These are phyloP conservation scores for Nemophila menziesii DNA, from an alignment of 257 asterid genomes.

Conservation along the genomic window DNA sequence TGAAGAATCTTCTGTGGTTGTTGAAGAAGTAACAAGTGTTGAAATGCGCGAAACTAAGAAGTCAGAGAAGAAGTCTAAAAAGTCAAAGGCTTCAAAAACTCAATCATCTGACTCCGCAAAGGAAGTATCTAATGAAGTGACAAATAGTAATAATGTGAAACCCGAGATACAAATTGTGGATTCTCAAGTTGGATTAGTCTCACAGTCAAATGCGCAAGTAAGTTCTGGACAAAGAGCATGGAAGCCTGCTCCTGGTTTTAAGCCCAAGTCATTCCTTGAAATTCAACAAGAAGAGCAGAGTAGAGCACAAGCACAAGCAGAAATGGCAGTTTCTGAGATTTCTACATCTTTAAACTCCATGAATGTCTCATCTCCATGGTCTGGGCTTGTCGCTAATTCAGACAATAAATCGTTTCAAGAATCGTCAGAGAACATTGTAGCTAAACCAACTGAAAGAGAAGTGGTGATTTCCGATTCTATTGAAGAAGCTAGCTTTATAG, in stretches of 20 bases:
- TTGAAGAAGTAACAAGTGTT: conserved; percentile 35
- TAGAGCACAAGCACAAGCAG: conserved; percentile 53
- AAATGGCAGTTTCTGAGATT: conserved; percentile 39
- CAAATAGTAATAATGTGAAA: conserved; percentile 20
- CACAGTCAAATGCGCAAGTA: conserved; percentile 25
- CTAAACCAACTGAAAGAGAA: conserved; percentile 36
- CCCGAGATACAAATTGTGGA: conserved; percentile 22
- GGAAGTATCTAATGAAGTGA: conserved; percentile 35
- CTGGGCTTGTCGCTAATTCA: conserved; percentile 38
- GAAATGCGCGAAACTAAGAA: conserved; percentile 46
- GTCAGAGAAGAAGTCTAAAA: conserved; percentile 74
- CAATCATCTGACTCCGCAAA: conserved; percentile 33
- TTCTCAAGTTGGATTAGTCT: conserved; percentile 12
- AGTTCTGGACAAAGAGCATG: conserved; percentile 59
- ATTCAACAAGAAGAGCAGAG: conserved; percentile 95
- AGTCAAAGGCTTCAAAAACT: conserved; percentile 62
- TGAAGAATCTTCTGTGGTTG: conserved; percentile 27
- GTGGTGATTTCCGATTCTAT: conserved; percentile 26
- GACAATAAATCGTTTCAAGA: conserved; percentile 42
- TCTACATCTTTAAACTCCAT: conserved; percentile 41
- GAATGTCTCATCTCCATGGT: conserved; percentile 52
- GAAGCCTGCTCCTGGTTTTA: conserved; percentile 98
- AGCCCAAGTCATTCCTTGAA: conserved; percentile 77
- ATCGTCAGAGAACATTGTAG: conserved; percentile 40
- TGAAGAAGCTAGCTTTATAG: conserved; percentile 56